Conservation (phyloP, 2,329 filamentous ascomycete genomes). For the Pseudodiploospora longispora region DNA sequence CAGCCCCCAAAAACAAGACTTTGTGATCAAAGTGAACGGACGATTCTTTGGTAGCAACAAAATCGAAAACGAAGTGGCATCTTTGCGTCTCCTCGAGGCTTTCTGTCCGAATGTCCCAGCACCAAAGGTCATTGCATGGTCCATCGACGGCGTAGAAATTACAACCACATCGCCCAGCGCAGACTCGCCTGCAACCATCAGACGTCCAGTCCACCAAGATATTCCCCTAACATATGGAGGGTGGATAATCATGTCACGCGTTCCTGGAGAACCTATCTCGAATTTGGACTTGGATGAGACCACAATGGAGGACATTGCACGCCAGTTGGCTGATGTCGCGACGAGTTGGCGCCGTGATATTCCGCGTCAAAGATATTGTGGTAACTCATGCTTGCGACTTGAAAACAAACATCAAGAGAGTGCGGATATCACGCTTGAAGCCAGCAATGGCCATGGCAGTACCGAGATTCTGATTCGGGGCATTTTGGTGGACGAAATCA, state of each 20-base stretch:
- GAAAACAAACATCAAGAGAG: neutral
- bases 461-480: conserved; percentile 1
- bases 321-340: conserved; percentile 12
- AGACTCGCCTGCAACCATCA: neutral
- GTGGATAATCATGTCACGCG: conserved; percentile 14
- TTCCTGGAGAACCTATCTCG: conserved; percentile 9
- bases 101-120: conserved; percentile 13
- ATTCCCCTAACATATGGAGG: conserved; percentile 5
- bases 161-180: conserved; percentile 1
- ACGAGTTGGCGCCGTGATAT: conserved; percentile 12
- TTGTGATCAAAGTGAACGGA: conserved; percentile 16
- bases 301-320: conserved; percentile 4
- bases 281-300: conserved; percentile 7
- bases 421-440: neutral
- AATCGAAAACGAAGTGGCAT: conserved; percentile 16
- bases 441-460: neutral
- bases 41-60: conserved; percentile 14
- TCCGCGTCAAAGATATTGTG: conserved; percentile 10
- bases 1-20: neutral
- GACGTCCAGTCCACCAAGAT: neutral
- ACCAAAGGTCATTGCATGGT: conserved; percentile 14
- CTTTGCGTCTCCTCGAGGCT: conserved; percentile 10
- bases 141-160: conserved; percentile 9
- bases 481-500: conserved; percentile 7
- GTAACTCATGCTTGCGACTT: conserved; percentile 4